phyloP scores from a whole-genome alignment of 192 early-diverging fungal genomes.

The Kappamyces sp. region DNA sequence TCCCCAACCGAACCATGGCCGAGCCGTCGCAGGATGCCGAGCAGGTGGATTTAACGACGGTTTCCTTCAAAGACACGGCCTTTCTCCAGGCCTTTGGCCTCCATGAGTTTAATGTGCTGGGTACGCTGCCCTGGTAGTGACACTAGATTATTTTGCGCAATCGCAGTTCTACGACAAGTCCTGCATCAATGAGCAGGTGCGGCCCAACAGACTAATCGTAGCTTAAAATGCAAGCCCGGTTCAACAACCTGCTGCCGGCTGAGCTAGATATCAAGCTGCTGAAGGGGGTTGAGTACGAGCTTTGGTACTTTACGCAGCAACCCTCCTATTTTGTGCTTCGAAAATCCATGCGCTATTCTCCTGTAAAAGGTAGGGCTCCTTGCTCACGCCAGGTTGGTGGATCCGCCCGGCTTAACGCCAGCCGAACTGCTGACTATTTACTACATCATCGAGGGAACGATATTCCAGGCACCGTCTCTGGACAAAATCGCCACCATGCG shows the following conservation, averaged over 20 bases:
- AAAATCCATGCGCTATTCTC: constrained; percentile 25
- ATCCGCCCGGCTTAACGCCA: constrained; percentile 16
- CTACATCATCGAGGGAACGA: constrained; percentile 48
- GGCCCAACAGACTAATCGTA: too few relatives aligned
- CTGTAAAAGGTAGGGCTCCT: constrained; percentile 23
- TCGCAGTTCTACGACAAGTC: constrained; percentile 45
- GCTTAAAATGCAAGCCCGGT: constrained; percentile 42
- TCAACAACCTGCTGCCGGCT: constrained; percentile 35
- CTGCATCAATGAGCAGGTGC: constrained; percentile 36
- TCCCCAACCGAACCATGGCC: too few relatives aligned
- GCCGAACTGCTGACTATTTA: constrained; percentile 37
- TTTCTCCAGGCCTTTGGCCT: constrained; percentile 43
- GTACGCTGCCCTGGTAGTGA: too few relatives aligned
- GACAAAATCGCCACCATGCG: constrained; percentile 35
- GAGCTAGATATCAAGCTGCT: constrained; percentile 20
- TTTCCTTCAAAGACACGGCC: constrained; percentile 46
- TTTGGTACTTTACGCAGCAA: constrained; percentile 20
- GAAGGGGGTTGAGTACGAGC: constrained; percentile 31
- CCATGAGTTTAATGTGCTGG: constrained; percentile 30
- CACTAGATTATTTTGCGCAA: constrained; percentile 35
- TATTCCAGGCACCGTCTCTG: constrained; percentile 47
- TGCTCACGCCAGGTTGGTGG: constrained; percentile 13
- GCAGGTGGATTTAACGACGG: constrained; percentile 30
- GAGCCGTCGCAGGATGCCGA: neutral
- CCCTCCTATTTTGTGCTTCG: constrained; percentile 33